Evolutionary conservation across 2,329 filamentous ascomycete species (phyloP).

Genomic region (Tolypocladium amazonense): DNA sequence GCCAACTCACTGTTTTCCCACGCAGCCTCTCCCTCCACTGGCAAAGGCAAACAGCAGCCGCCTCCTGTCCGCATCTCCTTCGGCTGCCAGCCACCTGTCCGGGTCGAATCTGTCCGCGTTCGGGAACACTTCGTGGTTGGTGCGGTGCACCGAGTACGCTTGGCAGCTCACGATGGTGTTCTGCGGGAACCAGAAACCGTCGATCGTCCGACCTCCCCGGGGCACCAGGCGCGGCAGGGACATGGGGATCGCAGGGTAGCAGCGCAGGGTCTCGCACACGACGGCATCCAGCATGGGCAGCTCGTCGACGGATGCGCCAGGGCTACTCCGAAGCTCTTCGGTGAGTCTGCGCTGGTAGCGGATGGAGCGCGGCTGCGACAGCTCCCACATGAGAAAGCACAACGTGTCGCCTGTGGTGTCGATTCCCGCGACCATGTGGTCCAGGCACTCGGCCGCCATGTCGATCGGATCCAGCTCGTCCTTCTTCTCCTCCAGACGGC

Average conservation of each 20-base stretch:
- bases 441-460: conserved; percentile 57
- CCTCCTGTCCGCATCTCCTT: conserved; percentile 62
- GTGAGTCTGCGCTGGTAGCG: conserved; percentile 40
- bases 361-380: conserved; percentile 48
- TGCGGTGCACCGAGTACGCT: conserved; percentile 48
- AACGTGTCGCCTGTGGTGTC: conserved; percentile 61
- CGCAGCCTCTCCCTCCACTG: conserved; percentile 53
- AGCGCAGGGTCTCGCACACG: conserved; percentile 50
- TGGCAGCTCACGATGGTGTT: conserved; percentile 50
- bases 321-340: conserved; percentile 36
- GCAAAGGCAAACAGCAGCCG: conserved; percentile 56
- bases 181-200: conserved; percentile 41
- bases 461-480: conserved; percentile 37
- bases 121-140: conserved; percentile 59
- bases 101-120: conserved; percentile 70
- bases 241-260: conserved; percentile 56
- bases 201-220: conserved; percentile 39
- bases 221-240: conserved; percentile 53
- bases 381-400: conserved; percentile 61
- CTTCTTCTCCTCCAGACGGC: conserved; percentile 43
- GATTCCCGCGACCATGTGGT: conserved; percentile 63
- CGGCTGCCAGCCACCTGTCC: conserved; percentile 68
- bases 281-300: conserved; percentile 53
- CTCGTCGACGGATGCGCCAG: conserved; percentile 31
- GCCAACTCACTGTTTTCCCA: conserved; percentile 52